These are phyloP conservation scores for Tanacetum coccineum DNA, from an alignment of 129 eudicot genomes.

Conservation along the genomic window DNA sequence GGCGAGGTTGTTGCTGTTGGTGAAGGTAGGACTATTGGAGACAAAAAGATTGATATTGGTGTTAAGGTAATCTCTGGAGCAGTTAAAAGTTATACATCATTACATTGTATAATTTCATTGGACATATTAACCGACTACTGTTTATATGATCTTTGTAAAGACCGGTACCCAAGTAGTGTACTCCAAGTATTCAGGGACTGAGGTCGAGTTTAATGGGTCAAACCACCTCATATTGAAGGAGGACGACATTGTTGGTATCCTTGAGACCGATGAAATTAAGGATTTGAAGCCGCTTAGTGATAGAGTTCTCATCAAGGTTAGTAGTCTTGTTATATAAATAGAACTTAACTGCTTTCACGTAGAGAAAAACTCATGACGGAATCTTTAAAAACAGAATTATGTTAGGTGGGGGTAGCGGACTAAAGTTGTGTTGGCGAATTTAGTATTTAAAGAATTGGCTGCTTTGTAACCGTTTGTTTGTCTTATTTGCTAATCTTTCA, in stretches of 20 bases:
- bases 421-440: no score
- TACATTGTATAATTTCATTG: background rate
- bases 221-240: constrained; percentile 77
- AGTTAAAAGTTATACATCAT: background rate
- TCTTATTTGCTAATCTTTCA: background rate
- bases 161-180: constrained; percentile 73
- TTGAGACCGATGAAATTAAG: constrained; percentile 82
- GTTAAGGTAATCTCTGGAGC: constrained; percentile 45
- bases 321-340: background rate
- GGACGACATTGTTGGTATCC: constrained; percentile 88
- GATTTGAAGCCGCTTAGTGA: constrained; percentile 86
- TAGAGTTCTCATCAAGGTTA: constrained; percentile 85
- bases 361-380: no score
- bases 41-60: constrained; percentile 49
- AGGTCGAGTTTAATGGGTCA: constrained; percentile 70
- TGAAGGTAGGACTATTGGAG: constrained; percentile 78
- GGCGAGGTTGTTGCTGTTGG: constrained; percentile 94
- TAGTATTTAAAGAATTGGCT: no score
- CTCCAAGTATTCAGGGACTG: constrained; percentile 93
- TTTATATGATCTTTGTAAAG: constrained; percentile 27
- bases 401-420: no score
- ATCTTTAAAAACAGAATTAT: no score
- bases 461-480: background rate
- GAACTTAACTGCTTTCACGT: no score
- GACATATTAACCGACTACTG: constrained; percentile 2